Base-by-base conservation (phyloP, 106 monocot species). In the Dendrobium huoshanense region DNA sequence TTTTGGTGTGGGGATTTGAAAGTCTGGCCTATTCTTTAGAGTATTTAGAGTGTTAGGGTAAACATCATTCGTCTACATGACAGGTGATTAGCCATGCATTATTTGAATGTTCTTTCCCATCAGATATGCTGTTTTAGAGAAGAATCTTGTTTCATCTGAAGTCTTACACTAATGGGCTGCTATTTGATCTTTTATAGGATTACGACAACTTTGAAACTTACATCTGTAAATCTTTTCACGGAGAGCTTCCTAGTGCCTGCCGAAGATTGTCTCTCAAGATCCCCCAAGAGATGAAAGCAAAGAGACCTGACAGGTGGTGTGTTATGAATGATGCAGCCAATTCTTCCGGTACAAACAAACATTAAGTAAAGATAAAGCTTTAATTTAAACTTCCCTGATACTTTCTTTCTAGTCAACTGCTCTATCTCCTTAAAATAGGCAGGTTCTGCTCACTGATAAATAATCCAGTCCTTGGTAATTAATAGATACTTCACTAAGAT, bases 201-300 rank as follows among this genome's bases (percentile, higher is more conserved):
- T 92, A 92, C 79, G 61, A 59, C 7, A 92, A 88, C 25, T 88
- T 92, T 56, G 88, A 90, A 85, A 75, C 68, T 41, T 86, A 90
- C 67, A 76, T 92, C n/a, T 92, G 92, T 77, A 86, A 85, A 83
- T 84, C 89, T 77, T 92, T 86, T 75, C 43, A 83, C 33, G 90
- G 90, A 10, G 82, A 85, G 43, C 81, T 83, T 70, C 92, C 92
- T 24, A 51, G 79, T 70, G 86, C 75, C 6, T 92, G 92, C 75
- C 83, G 72, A 81, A 64, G 77, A 33, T 42, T 78, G 40, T 6
- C 80, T 41, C 75, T 81, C 20, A 13, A 72, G 45, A 79, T 48
- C 7, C 22, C n/a, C n/a, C 25, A 72, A 41, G 67, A 80, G 22
- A 85, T 43, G 67, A 79, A 67, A 43, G 59, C 56, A 77, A 73